A percentile compares a stretch with the other conserved stretches of the same genome.
These are phyloP conservation scores for Ceratobasidium sp. DNA, from an alignment of 1,284 basidiomycete species.

Conservation along the genomic window DNA sequence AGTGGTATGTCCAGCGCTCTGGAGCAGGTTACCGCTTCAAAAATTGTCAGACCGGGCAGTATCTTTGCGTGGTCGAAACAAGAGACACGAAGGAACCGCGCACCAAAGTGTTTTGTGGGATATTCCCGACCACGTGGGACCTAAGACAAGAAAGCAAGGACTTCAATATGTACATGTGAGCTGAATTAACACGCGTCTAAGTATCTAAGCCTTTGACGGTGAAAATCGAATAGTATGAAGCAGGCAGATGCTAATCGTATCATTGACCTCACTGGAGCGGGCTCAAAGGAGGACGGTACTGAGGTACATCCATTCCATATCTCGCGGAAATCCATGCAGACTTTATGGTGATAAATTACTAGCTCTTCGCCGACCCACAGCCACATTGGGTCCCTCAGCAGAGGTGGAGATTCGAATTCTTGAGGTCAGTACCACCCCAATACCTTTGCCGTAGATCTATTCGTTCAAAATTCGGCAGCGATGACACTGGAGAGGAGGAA, in stretches of 20 bases:
- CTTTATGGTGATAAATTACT: too few relatives aligned
- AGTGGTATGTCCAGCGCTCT: slow-evolving; percentile 21
- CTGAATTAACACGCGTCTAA: too few relatives aligned
- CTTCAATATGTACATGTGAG: too few relatives aligned
- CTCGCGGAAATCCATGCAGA: too few relatives aligned
- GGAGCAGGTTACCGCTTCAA: slow-evolving; percentile 13
- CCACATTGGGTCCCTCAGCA: not conserved
- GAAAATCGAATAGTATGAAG: not conserved
- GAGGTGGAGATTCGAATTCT: not conserved
- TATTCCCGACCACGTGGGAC: too few relatives aligned
- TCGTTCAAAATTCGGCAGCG: too few relatives aligned
- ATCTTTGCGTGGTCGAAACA: not conserved
- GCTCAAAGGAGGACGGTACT: not conserved
- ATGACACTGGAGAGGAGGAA: not conserved
- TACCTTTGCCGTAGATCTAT: too few relatives aligned
- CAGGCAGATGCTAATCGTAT: not conserved
- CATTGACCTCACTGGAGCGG: not conserved
- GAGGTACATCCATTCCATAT: not conserved
- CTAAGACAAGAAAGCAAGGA: too few relatives aligned
- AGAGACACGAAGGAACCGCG: not conserved
- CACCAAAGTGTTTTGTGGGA: too few relatives aligned
- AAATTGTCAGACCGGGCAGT: not conserved
- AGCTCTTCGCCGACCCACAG: not conserved
- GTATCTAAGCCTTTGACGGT: too few relatives aligned
- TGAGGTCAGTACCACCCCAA: not conserved